Evolutionary conservation across 2,329 filamentous ascomycete genomes (phyloP).

Genomic region (Pyrenochaeta sp.): DNA sequence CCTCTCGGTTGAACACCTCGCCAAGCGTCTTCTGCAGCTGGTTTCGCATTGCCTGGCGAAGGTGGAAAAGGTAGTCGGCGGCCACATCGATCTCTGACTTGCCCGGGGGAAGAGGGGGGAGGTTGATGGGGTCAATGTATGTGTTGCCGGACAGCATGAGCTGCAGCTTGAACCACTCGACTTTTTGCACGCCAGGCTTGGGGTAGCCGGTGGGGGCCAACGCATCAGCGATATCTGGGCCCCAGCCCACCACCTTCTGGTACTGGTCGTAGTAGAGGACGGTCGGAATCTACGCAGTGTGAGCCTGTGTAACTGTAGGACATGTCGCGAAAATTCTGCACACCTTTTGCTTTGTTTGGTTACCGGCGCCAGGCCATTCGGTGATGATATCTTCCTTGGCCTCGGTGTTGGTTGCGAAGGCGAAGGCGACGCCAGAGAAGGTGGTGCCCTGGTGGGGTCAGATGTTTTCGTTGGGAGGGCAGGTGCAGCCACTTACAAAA

Average conservation of each 20-base stretch:
- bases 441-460: constrained; percentile 88
- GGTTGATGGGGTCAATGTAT: constrained; percentile 98
- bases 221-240: constrained; percentile 95
- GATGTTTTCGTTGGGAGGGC: too few species aligned
- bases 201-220: constrained; percentile 96
- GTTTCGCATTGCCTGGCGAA: constrained; percentile 94
- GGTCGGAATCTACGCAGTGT: constrained; percentile 80
- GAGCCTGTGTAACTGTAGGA: too few species aligned
- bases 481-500: constrained; percentile 77
- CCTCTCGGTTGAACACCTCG: constrained; percentile 97
- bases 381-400: constrained; percentile 99
- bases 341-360: constrained; percentile 98
- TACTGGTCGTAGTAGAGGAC: constrained; percentile 99
- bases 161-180: constrained; percentile 99
- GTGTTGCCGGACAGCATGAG: constrained; percentile 99
- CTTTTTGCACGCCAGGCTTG: constrained; percentile 97
- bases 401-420: constrained; percentile 92
- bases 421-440: constrained; percentile 95
- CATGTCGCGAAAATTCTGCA: too few species aligned
- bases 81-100: constrained; percentile 99
- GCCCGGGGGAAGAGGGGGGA: constrained; percentile 93
- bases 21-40: constrained; percentile 95
- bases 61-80: constrained; percentile 98
- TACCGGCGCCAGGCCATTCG: constrained; percentile 97
- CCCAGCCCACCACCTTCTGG: constrained; percentile 99